phyloP scores from a whole-genome alignment of 2,329 filamentous ascomycete genomes.

The Aspergillus viridinutans region DNA sequence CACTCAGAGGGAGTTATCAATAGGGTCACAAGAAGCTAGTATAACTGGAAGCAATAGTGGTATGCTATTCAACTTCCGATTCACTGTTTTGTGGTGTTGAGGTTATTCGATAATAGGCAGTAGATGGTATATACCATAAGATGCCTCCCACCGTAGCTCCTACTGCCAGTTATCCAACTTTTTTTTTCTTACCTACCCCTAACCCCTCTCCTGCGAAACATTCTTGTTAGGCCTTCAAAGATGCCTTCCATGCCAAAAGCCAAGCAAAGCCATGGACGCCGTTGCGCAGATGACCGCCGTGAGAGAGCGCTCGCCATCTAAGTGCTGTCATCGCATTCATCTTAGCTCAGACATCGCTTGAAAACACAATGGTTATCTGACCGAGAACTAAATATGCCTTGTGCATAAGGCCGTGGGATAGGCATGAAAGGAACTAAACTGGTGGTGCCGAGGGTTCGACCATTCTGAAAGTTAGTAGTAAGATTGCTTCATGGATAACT shows the following conservation, averaged over 20 bases:
- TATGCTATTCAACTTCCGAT: not conserved
- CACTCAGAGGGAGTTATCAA: not conserved
- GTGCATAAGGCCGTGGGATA: not conserved
- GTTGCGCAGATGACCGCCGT: not conserved
- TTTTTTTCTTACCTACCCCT: not conserved
- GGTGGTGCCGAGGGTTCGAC: not conserved
- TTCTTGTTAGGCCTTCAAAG: not conserved
- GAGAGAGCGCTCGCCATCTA: not conserved
- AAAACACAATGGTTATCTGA: not conserved
- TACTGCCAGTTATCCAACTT: not conserved
- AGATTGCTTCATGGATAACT: not conserved
- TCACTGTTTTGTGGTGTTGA: not conserved
- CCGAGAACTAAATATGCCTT: not conserved
- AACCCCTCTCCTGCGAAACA: not conserved
- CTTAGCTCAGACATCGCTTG: not conserved
- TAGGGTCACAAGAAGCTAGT: not conserved
- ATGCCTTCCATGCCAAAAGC: not conserved
- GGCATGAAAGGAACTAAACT: not conserved
- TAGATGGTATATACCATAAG: not conserved
- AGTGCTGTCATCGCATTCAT: not conserved
- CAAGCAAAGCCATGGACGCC: not conserved
- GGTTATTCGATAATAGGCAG: too few species aligned
- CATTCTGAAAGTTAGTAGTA: not conserved
- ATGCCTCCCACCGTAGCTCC: not conserved
- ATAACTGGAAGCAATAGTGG: not conserved